phyloP scores from a whole-genome alignment of 169 alveolate species.

The Sarcocystis neurona region DNA sequence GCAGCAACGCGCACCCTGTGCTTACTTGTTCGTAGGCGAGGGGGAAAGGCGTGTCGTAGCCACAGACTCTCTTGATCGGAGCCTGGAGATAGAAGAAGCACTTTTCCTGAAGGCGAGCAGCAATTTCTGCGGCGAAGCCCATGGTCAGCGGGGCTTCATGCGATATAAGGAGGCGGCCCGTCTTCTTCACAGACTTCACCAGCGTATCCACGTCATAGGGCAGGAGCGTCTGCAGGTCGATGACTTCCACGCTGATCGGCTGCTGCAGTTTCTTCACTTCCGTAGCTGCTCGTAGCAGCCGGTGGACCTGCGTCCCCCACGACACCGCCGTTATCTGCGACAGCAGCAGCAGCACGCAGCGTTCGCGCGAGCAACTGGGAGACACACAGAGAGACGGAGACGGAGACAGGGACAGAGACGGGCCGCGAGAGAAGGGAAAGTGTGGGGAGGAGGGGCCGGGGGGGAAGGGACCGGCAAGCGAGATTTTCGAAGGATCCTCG shows the following conservation, averaged over 20 bases:
- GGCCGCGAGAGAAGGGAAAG: not conserved
- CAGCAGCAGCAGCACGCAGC: not conserved
- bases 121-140: conserved; percentile 94
- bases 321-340: conserved; percentile 82
- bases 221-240: conserved; percentile 94
- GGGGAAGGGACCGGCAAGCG: not conserved
- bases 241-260: conserved; percentile 89
- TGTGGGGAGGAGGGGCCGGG: not conserved
- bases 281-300: conserved; percentile 88
- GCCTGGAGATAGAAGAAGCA: conserved; percentile 94
- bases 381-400: not conserved
- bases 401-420: not conserved
- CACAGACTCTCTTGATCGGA: conserved; percentile 93
- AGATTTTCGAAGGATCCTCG: not conserved
- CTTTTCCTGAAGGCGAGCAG: conserved; percentile 89
- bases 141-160: conserved; percentile 93
- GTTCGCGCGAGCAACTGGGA: not conserved
- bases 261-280: conserved; percentile 86
- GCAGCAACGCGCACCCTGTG: not conserved
- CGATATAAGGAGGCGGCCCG: conserved; percentile 90
- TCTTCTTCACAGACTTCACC: conserved; percentile 89
- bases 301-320: conserved; percentile 85
- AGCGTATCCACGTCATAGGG: conserved; percentile 96
- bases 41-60: conserved; percentile 97
- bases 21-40: conserved; percentile 86